A percentile compares a stretch with the other conserved stretches of the same genome.
Evolutionary conservation across 225 moss, liverwort and hornwort genomes (phyloP).

Genomic region (Asterella californica): DNA sequence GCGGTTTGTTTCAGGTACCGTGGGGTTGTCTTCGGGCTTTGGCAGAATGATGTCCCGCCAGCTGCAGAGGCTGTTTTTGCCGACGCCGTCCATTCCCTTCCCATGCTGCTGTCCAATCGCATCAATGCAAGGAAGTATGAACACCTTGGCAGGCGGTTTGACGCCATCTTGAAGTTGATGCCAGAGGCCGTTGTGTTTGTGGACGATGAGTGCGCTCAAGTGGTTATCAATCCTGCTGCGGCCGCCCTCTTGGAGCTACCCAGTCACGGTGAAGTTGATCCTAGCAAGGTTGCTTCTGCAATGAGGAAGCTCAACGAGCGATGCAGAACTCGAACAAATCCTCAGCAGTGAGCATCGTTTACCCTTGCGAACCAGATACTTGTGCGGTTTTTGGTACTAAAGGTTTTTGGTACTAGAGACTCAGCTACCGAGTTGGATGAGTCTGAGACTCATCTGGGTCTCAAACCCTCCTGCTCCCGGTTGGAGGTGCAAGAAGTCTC

Average conservation of each 20-base stretch:
- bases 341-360: constrained; percentile 46
- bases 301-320: constrained; percentile 74
- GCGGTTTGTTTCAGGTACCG: constrained; percentile 36
- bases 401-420: too few species aligned
- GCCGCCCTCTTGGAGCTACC: constrained; percentile 69
- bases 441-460: too few species aligned
- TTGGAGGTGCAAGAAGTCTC: too few species aligned
- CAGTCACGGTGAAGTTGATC: constrained; percentile 81
- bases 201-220: constrained; percentile 75
- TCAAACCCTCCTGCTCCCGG: too few species aligned
- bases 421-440: too few species aligned
- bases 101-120: constrained; percentile 65
- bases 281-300: constrained; percentile 64
- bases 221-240: constrained; percentile 75
- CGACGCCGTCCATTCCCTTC: constrained; percentile 66
- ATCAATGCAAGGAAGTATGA: constrained; percentile 78
- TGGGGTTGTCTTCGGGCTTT: constrained; percentile 67
- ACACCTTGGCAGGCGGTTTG: constrained; percentile 70
- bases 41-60: constrained; percentile 49
- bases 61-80: constrained; percentile 62
- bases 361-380: neutral
- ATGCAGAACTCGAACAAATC: constrained; percentile 73
- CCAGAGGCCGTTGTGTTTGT: constrained; percentile 95
- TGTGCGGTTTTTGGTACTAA: too few species aligned
- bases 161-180: constrained; percentile 85